Conservation (phyloP, 805 yeast species). For the Myxozyma geophila region DNA sequence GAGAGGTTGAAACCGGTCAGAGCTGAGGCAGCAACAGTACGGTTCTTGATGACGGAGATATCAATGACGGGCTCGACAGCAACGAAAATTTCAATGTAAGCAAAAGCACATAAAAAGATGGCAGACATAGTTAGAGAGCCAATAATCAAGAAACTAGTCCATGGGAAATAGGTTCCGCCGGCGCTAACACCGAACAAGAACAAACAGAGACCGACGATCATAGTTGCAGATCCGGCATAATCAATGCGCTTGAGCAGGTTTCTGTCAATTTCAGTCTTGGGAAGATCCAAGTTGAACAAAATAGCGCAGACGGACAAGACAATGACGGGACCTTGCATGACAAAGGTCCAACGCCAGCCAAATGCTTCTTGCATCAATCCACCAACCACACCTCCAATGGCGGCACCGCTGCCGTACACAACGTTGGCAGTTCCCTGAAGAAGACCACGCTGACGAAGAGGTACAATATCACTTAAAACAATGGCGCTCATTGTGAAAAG, state of each 20-base stretch:
- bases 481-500: slow-evolving; percentile 75
- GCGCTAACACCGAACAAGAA: slow-evolving; percentile 68
- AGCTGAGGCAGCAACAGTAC: slow-evolving; percentile 67
- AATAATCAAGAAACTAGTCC: slow-evolving; percentile 52
- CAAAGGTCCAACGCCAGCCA: slow-evolving; percentile 68
- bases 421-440: slow-evolving; percentile 84
- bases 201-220: slow-evolving; percentile 61
- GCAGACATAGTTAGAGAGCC: slow-evolving; percentile 46
- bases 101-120: slow-evolving; percentile 49
- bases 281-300: slow-evolving; percentile 38
- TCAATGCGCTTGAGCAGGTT: slow-evolving; percentile 64
- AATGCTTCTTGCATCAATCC: slow-evolving; percentile 57
- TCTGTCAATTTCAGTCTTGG: slow-evolving; percentile 45
- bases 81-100: slow-evolving; percentile 54
- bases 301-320: slow-evolving; percentile 48
- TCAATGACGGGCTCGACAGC: slow-evolving; percentile 74
- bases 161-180: slow-evolving; percentile 62
- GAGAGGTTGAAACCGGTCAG: slow-evolving; percentile 72
- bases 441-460: slow-evolving; percentile 74
- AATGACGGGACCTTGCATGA: slow-evolving; percentile 48
- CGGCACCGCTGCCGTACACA: slow-evolving; percentile 76
- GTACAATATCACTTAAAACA: slow-evolving; percentile 74
- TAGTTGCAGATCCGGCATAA: slow-evolving; percentile 61
- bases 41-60: slow-evolving; percentile 56
- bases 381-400: slow-evolving; percentile 63